Evolutionary conservation across 345 rosid species (phyloP).

Genomic region (Murraya paniculata): DNA sequence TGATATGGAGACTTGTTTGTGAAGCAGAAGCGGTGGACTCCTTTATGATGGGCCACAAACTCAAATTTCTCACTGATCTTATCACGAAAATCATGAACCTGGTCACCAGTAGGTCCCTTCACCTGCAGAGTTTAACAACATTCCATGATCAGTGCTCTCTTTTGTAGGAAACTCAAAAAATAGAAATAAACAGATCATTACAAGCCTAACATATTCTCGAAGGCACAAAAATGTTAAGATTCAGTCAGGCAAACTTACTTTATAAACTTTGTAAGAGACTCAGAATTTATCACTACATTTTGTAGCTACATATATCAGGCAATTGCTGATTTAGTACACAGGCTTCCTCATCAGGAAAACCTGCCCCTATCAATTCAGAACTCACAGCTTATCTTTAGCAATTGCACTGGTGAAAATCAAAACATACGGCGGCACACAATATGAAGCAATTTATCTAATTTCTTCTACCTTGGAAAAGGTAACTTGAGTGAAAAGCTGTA

Average conservation of each 20-base stretch:
- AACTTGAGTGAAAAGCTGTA: neutral
- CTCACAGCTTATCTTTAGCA: neutral
- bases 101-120: slow-evolving; percentile 63
- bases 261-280: neutral
- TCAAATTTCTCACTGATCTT: slow-evolving; percentile 67
- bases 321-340: neutral
- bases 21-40: slow-evolving; percentile 69
- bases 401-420: neutral
- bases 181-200: neutral
- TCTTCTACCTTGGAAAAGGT: neutral
- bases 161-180: neutral
- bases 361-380: neutral
- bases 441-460: neutral
- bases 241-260: neutral
- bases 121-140: slow-evolving; percentile 36
- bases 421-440: neutral
- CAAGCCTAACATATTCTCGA: neutral
- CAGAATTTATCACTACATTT: neutral
- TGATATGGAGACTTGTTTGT: slow-evolving; percentile 70
- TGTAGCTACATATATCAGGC: neutral
- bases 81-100: slow-evolving; percentile 53
- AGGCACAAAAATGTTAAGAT: neutral
- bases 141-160: neutral
- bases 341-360: neutral
- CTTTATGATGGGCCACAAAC: slow-evolving; percentile 55